These are phyloP conservation scores for Dendrothele bispora DNA, from an alignment of 768 basidiomycete genomes.

Conservation along the genomic window DNA sequence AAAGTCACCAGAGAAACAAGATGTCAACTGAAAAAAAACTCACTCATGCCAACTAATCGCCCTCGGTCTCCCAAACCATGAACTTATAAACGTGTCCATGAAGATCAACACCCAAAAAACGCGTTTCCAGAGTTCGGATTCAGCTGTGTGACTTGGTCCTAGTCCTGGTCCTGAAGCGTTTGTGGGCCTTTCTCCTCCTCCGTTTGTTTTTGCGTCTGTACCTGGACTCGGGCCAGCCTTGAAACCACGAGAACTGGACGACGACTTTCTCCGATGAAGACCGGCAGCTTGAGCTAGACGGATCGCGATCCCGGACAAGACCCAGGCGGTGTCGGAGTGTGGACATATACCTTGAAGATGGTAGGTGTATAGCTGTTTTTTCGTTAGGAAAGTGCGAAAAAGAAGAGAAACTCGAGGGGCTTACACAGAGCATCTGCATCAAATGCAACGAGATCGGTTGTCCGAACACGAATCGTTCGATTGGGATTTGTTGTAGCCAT, in stretches of 20 bases:
- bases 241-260: slow-evolving; percentile 11
- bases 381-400: background rate
- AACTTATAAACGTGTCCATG: slow-evolving; percentile 16
- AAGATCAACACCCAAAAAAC: slow-evolving; percentile 29
- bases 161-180: slow-evolving; percentile 10
- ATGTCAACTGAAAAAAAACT: slow-evolving; percentile 9
- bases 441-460: slow-evolving; percentile 53
- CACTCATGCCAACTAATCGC: slow-evolving; percentile 22
- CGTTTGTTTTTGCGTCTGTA: slow-evolving; percentile 29
- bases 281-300: slow-evolving; percentile 48
- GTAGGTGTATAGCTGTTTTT: slow-evolving; percentile 28
- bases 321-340: slow-evolving; percentile 57
- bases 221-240: background rate
- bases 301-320: slow-evolving; percentile 44
- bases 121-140: slow-evolving; percentile 52
- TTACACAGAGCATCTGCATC: slow-evolving; percentile 49
- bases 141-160: slow-evolving; percentile 16
- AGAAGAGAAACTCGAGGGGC: slow-evolving; percentile 17
- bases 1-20: too few species aligned
- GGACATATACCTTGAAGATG: slow-evolving; percentile 28
- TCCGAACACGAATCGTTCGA: slow-evolving; percentile 48
- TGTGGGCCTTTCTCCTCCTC: slow-evolving; percentile 27
- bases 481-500: too few species aligned
- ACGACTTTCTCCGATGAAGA: slow-evolving; percentile 2
- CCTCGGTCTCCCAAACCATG: slow-evolving; percentile 51